These are phyloP conservation scores for Alternaria brassicicola DNA, from an alignment of 2,329 filamentous ascomycete species.

Conservation along the genomic window DNA sequence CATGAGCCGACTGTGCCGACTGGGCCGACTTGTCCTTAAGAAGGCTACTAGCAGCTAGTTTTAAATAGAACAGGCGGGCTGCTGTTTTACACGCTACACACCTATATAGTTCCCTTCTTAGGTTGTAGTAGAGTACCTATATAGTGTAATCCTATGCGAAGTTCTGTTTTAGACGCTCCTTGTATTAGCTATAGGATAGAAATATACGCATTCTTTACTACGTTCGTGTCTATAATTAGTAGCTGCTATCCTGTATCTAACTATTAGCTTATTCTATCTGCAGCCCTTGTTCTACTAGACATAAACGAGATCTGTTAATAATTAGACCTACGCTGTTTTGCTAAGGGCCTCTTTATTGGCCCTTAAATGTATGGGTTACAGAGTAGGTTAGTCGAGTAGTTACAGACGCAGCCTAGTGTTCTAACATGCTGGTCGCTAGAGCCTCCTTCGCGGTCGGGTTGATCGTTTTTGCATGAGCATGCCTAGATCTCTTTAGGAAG, in stretches of 20 bases:
- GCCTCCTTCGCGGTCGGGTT: neutral
- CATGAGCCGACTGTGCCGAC: neutral
- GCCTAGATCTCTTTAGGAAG: too few species aligned
- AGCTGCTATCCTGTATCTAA: accelerated
- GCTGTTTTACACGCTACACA: neutral
- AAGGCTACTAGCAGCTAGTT: neutral
- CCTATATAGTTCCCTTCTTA: neutral
- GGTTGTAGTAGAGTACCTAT: neutral
- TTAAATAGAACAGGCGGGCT: neutral
- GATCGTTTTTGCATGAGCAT: neutral
- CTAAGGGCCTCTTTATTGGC: neutral
- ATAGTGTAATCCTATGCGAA: neutral
- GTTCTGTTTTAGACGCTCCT: neutral
- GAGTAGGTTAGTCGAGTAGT: neutral
- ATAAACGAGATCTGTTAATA: neutral
- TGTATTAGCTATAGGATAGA: neutral
- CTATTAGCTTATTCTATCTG: neutral
- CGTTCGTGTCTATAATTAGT: neutral
- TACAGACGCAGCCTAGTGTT: neutral
- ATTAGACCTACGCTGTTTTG: neutral
- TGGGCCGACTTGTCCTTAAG: neutral
- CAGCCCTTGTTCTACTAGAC: neutral
- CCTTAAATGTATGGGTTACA: neutral
- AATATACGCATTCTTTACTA: neutral
- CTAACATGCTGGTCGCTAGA: neutral